These are phyloP conservation scores for Cyberlindnera xylosilytica DNA, from an alignment of 805 yeast genomes.

Conservation along the genomic window DNA sequence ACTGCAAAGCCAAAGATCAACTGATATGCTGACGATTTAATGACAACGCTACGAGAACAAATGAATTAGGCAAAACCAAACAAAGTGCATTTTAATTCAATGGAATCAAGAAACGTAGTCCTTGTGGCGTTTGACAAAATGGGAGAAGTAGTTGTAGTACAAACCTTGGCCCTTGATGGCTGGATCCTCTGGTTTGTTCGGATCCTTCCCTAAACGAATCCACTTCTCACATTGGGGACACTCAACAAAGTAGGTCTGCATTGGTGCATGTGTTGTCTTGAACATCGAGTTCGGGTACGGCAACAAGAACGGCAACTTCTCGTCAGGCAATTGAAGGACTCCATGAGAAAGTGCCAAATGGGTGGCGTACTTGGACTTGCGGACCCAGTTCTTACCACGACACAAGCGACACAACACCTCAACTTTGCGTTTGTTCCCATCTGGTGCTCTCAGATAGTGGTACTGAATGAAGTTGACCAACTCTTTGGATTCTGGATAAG, in stretches of 20 bases:
- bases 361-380: constrained; percentile 9
- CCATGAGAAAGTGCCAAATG: constrained; percentile 28
- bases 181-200: not conserved
- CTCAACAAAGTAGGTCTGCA: constrained; percentile 13
- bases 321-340: constrained; percentile 11
- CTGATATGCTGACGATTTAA: not conserved
- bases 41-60: too few species aligned
- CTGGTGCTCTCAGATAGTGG: constrained; percentile 14
- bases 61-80: too few species aligned
- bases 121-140: constrained; percentile 19
- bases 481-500: constrained; percentile 1
- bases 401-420: constrained; percentile 27
- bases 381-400: constrained; percentile 26
- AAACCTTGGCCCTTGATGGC: constrained; percentile 17
- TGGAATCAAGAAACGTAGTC: not conserved
- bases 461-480: constrained; percentile 5
- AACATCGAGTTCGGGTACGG: constrained; percentile 21
- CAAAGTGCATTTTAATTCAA: not conserved
- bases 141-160: constrained; percentile 24
- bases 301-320: constrained; percentile 6
- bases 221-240: constrained; percentile 23
- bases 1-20: constrained; percentile 65
- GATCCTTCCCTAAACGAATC: constrained; percentile 20
- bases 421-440: not conserved
- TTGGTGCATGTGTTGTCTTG: constrained; percentile 7